Evolutionary conservation across 495 filamentous ascomycete species (phyloP), one percentile per base, ranked within the genome.

Genomic region (Evernia prunastri): DNA sequence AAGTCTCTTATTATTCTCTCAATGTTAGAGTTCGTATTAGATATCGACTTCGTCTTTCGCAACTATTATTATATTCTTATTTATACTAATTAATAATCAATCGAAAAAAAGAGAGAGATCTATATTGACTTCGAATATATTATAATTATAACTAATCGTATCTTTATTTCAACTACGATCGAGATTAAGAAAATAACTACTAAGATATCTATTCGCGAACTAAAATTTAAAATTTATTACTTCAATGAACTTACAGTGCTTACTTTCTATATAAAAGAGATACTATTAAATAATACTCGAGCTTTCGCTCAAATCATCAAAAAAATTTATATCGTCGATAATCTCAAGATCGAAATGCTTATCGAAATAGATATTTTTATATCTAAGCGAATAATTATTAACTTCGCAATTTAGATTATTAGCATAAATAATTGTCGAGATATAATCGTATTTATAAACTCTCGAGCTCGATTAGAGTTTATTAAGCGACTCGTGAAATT

Each of bases 341-440:
- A 39, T 20, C 18, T 57, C 0, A 63, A 63, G 4, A 13, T 17
- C 5, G 42, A 57, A 39, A 27, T 63, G 13, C 8, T 63, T 23
- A 56, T 63, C 4, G 15, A 25, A 39, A 23, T 8, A 12, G 9
- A 63, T 42, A 63, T 49, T 51, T n/a, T 51, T 7, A 62, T 33
- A 10, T 23, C 23, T 17, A 54, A 54, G 33, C 15, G 18, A 37
- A 56, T 57, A 37, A 42, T 33, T 54, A 35, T 62, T n/a, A 10
- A 62, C 15, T 54, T 62, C n/a, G n/a, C 12, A 31, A 62, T 4
- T 9, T 36, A 62, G 23, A 3, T 29, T 7, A 60, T 60, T 12
- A 47, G 11, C 0, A 43, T 60, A 13, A 12, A 47, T 25, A 43
- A 4, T 5, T 60, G 29, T 47, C 3, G 18, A 0, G 9, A n/a